phyloP scores from a whole-genome alignment of 352 stramenopile species.

The Globisporangium splendens region DNA sequence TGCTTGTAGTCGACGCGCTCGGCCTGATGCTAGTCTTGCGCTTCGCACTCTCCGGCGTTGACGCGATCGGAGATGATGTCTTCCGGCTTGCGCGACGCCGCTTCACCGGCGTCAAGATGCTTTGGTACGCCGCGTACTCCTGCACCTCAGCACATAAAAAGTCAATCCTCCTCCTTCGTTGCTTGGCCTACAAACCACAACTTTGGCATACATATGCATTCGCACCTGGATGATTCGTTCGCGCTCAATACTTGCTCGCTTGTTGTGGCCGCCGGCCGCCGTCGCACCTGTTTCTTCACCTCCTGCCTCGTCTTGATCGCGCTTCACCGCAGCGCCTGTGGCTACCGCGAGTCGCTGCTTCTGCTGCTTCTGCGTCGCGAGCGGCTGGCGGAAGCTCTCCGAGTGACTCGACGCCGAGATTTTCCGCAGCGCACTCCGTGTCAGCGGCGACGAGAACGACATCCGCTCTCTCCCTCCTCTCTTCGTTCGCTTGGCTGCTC shows the following conservation, averaged over 20 bases:
- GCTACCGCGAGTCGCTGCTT: not conserved
- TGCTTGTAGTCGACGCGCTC: not conserved
- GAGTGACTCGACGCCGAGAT: not conserved
- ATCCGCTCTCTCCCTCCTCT: constrained; percentile 3
- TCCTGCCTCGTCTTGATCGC: not conserved
- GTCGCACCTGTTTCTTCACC: not conserved
- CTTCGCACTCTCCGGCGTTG: not conserved
- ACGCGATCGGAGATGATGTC: not conserved
- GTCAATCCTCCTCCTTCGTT: no score
- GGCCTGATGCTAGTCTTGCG: not conserved
- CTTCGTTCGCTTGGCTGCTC: no score
- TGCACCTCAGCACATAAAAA: not conserved
- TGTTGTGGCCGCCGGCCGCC: not conserved
- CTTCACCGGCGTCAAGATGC: constrained; percentile 7
- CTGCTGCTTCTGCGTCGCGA: constrained; percentile 3
- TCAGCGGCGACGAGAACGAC: constrained; percentile 10
- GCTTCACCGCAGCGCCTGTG: not conserved
- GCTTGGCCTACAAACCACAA: no score
- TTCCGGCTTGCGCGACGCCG: constrained; percentile 3
- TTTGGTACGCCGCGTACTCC: constrained; percentile 14
- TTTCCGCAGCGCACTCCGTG: constrained; percentile 10
- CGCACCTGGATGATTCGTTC: constrained; percentile 12
- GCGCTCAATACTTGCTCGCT: constrained; percentile 7
- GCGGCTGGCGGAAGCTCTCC: not conserved
- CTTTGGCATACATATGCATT: no score